Evolutionary conservation across 495 filamentous ascomycete genomes (phyloP), one percentile per base, ranked within the genome.

Genomic region (Penicillium angulare): DNA sequence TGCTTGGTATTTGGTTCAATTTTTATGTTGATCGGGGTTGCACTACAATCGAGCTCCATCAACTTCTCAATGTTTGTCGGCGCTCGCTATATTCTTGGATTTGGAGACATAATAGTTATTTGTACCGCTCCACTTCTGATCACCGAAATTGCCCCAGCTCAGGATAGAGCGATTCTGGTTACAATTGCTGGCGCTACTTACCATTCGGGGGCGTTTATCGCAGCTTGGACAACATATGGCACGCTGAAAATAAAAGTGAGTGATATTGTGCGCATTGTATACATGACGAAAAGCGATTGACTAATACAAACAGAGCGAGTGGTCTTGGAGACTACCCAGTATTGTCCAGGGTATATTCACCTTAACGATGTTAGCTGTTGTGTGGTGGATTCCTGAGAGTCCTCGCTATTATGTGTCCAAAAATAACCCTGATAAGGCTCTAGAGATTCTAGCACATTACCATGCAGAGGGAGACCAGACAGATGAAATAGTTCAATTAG

Each of bases 111-210:
- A 33, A 76, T 86, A 61, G 83, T 83, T 55, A 82, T 83, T 3
- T 79, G 81, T 0, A 86, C 81, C 1, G 81, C 88, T n/a, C 87
- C 88, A 1, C 86, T 83, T 0, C 91, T 86, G 85, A 86, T 89
- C 56, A 86, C 86, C 1, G 60, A 92, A 63, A 87, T 84, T 44
- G 84, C 83, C 36, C 86, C 84, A 53, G 77, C 87, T 5, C 85
- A 89, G 53, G 79, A 81, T 45, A 79, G 86, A 56, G 87, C 87
- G 10, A 84, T 86, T 53, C 69, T 91, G 55, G 85, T 90, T 63
- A 89, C 89, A 86, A 83, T 91, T 43, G 85, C 88, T 63, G 85
- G 81, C 33, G 70, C 85, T 17, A 72, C 87, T 63, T 86, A 88
- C 55, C 86, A 86, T 3, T 78, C 78, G 27, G 87, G 87, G 55